Percentiles rank a stretch among this genome's conserved stretches.
phyloP scores from a whole-genome alignment of 2,329 filamentous ascomycete species.

The Venturia asperata region DNA sequence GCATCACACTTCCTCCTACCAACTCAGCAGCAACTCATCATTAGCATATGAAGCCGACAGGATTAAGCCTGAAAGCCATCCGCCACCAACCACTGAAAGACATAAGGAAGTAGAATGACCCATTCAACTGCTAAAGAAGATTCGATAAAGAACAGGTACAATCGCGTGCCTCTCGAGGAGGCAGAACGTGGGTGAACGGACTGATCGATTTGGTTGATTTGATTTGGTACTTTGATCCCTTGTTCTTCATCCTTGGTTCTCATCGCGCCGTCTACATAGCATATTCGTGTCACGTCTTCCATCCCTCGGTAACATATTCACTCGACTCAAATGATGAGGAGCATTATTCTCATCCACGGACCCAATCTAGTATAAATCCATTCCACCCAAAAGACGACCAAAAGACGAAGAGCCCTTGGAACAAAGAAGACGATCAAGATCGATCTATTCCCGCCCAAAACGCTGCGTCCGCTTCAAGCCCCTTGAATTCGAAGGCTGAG shows the following conservation, averaged over 20 bases:
- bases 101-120: no score
- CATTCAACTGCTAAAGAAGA: no score
- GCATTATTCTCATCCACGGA: slow-evolving; percentile 3
- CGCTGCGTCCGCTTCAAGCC: background rate
- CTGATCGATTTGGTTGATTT: background rate
- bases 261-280: slow-evolving; percentile 2
- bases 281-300: background rate
- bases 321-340: background rate
- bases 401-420: background rate
- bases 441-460: background rate
- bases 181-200: background rate
- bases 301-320: background rate
- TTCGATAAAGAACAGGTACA: no score
- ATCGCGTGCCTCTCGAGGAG: no score
- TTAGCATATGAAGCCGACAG: no score
- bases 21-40: no score
- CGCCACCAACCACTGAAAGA: no score
- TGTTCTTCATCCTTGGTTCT: background rate
- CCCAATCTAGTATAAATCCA: background rate
- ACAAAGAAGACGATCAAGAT: background rate
- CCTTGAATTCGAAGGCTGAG: background rate
- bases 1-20: no score
- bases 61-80: no score
- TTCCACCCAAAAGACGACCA: background rate
- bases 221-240: no score